A percentile compares a stretch with the other conserved stretches of the same genome.
phyloP scores from a whole-genome alignment of 192 early-diverging fungal species.

The Linnemannia elongata region DNA sequence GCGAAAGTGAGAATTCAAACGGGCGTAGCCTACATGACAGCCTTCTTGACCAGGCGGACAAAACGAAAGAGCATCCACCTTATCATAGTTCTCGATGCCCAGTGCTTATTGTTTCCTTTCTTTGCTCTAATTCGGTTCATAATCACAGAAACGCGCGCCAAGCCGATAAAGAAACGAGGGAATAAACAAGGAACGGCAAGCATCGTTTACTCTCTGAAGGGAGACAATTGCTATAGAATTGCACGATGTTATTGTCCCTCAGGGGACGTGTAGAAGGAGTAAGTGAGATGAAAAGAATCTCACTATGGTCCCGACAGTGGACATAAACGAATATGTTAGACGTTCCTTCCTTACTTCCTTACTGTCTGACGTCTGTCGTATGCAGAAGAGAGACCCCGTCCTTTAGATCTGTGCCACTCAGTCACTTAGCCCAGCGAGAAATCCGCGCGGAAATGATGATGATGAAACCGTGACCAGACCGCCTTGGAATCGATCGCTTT shows the following conservation, averaged over 20 bases:
- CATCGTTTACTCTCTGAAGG: no score
- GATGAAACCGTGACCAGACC: conserved; percentile 4
- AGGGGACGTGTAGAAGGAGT: no score
- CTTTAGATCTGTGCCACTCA: background rate
- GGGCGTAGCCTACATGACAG: no score
- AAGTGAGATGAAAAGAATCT: no score
- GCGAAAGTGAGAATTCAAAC: background rate
- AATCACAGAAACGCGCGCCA: background rate
- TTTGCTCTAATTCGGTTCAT: no score
- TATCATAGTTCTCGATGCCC: no score
- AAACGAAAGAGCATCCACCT: no score
- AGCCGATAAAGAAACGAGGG: background rate
- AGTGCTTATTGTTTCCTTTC: no score
- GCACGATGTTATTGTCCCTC: background rate
- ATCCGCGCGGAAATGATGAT: background rate
- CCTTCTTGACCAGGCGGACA: no score
- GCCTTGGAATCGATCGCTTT: background rate
- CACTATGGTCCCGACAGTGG: background rate
- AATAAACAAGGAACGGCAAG: background rate
- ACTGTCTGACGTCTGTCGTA: background rate
- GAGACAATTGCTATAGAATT: background rate
- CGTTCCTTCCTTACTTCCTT: background rate
- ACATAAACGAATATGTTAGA: background rate
- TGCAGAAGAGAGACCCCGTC: background rate
- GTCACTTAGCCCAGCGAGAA: background rate